These are phyloP conservation scores for Aureoboletus auriporus DNA, from an alignment of 768 basidiomycete species.

Conservation along the genomic window DNA sequence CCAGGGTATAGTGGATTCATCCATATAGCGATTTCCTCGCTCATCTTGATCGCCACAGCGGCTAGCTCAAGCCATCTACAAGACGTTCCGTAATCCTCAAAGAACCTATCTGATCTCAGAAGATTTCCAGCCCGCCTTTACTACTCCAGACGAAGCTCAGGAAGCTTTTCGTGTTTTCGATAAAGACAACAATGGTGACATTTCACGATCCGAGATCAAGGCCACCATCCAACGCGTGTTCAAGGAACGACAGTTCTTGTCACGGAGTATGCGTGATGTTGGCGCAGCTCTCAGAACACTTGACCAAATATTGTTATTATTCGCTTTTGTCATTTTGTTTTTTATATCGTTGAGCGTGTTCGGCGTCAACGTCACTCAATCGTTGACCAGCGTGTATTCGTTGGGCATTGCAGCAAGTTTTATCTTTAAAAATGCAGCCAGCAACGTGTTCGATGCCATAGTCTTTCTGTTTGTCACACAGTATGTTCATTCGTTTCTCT, in stretches of 20 bases:
- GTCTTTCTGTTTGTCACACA: slow-evolving; percentile 83
- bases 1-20: slow-evolving; percentile 44
- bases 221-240: slow-evolving; percentile 63
- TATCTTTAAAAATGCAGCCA: slow-evolving; percentile 73
- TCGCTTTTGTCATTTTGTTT: slow-evolving; percentile 62
- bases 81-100: slow-evolving; percentile 50
- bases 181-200: slow-evolving; percentile 71
- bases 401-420: slow-evolving; percentile 73
- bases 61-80: slow-evolving; percentile 65
- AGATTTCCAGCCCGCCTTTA: slow-evolving; percentile 70
- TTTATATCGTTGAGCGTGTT: slow-evolving; percentile 75
- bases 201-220: slow-evolving; percentile 75
- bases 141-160: slow-evolving; percentile 50
- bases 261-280: slow-evolving; percentile 74
- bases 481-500: slow-evolving; percentile 39
- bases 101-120: slow-evolving; percentile 59
- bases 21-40: not conserved
- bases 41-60: slow-evolving; percentile 36
- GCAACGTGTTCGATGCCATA: slow-evolving; percentile 71
- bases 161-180: slow-evolving; percentile 75
- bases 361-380: slow-evolving; percentile 59
- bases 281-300: slow-evolving; percentile 62
- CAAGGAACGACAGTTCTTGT: slow-evolving; percentile 74
- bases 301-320: slow-evolving; percentile 57
- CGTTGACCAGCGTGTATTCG: slow-evolving; percentile 70